Base-by-base conservation (phyloP, 2,329 filamentous ascomycete genomes). In the Penicillium janthinellum region DNA sequence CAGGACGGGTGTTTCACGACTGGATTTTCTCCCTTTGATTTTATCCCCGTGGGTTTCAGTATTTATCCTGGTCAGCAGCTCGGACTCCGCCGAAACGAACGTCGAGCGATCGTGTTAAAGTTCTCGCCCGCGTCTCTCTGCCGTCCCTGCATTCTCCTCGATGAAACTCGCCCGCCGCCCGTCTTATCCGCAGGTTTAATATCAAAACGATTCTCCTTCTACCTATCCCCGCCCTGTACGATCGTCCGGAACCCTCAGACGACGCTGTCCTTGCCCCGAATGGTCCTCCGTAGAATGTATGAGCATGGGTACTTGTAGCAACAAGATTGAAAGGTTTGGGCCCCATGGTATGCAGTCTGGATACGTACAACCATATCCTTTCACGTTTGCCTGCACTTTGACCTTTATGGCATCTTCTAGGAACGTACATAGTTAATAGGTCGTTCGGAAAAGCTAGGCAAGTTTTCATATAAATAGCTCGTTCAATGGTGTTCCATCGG, bases 31-130 rank as follows among this genome's bases (percentile, higher is more conserved):
- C 55, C 54, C 61, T 17, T 59, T 61, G 25, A 28, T 54, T 38
- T 59, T 47, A 52, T 59, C 31, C 58, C 51, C 51, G 45, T 53
- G 49, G 61, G 59, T 61, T 45, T 64, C 56, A 59, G 64, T 65
- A 67, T 68, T 68, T 66, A 67, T 69, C 63, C 61, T 69, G 64
- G 66, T 66, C 65, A 66, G 66, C 67, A 69, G 67, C 67, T 68
- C 66, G 66, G 64, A 67, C 56, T 61, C 65, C 56, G 61, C 56
- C 67, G 64, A 69, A 69, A 60, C 66, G 64, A 67, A 65, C 67
- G 63, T 66, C 66, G 66, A 69, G 62, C 67, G 63, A 67, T 64
- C 64, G 47, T 57, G 53, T 65, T 58, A 42, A 45, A 64, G 47
- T 63, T 64, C 57, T 62, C 66, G 59, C 60, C 63, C 62, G 49